Base-by-base conservation (phyloP, 371 early-diverging fungal species). In the Mucor saturninus region DNA sequence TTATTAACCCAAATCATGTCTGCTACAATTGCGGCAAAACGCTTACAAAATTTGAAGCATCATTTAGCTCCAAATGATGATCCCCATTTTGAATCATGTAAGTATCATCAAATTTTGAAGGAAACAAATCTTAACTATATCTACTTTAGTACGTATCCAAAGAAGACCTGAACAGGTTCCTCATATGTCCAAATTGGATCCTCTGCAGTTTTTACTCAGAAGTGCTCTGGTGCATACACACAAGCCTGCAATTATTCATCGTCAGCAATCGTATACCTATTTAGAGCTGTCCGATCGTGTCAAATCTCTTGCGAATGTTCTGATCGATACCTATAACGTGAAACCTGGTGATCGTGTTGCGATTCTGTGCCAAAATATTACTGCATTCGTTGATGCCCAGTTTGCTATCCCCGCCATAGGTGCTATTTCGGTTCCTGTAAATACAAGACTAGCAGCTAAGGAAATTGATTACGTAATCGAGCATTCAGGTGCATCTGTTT, bases 401-500 rank as follows among this genome's bases (percentile, higher is more conserved):
- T 89, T 80, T 72, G 88, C 81, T 9, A 75, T 89, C n/a, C 89
- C 89, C 1, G 79, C 83, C 15, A 71, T 83, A 7, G 83, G 85
- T 21, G 89, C 77, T 4, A 75, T 88, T 32, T 66, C 86, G 3
- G 88, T 88, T 1, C 85, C 88, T 14, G 77, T 91, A 61, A 91
- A 91, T 61, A 81, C 85, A 5, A 81, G 89, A 6, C 71, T 91
- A 6, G 78, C 73, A 2, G 73, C 78, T 3, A 61, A 75, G 5
- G 91, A 91, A 68, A 74, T 91, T 2, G 83, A 79, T 28, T 91
- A 89, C 56, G 82, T 91, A 45, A 51, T 88, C 42, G 52, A 72
- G 0, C 83, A 85, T 43, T 84, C 88, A 4, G 86, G 86, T 5
- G 73, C 83, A 10, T 72, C 74, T 29, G 65, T 81, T 9, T 54